Conservation (phyloP, 2,329 filamentous ascomycete genomes). For the Aspergillus spinulosporus region DNA sequence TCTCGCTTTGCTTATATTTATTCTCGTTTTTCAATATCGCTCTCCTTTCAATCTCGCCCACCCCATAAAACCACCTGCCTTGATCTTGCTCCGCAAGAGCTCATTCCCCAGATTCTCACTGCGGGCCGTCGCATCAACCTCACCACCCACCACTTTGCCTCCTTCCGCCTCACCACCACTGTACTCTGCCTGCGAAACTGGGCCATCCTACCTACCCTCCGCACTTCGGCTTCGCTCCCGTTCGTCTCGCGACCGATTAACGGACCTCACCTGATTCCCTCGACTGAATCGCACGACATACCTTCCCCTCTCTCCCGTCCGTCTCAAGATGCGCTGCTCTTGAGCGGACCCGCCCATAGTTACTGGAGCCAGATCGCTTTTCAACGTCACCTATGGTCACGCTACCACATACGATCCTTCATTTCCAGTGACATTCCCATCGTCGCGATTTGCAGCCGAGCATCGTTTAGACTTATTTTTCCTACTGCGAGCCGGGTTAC, state of each 20-base stretch:
- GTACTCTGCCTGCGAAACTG: slow-evolving; percentile 22
- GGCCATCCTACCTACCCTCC: slow-evolving; percentile 19
- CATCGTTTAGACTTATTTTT: slow-evolving; percentile 19
- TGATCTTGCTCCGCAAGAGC: slow-evolving; percentile 1
- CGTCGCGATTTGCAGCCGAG: slow-evolving; percentile 16
- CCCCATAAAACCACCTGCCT: slow-evolving; percentile 9
- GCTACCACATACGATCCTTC: slow-evolving; percentile 29
- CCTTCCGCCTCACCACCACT: slow-evolving; percentile 16
- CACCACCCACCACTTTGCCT: slow-evolving; percentile 17
- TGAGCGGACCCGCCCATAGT: slow-evolving; percentile 29
- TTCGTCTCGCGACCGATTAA: slow-evolving; percentile 10
- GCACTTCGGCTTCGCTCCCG: slow-evolving; percentile 7
- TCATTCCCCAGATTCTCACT: slow-evolving; percentile 17
- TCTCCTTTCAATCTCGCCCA: slow-evolving; percentile 14
- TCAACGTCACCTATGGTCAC: slow-evolving; percentile 37
- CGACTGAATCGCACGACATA: slow-evolving; percentile 15
- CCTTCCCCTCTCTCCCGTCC: slow-evolving; percentile 16
- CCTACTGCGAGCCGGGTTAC: slow-evolving; percentile 13
- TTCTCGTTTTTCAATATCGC: slow-evolving; percentile 14
- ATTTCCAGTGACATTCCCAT: slow-evolving; percentile 14
- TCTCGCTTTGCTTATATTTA: slow-evolving; percentile 17
- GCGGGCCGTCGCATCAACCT: slow-evolving; percentile 19
- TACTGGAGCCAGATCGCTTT: slow-evolving; percentile 29
- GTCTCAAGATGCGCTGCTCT: slow-evolving; percentile 30
- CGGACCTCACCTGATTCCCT: slow-evolving; percentile 7